Evolutionary conservation across 2,329 filamentous ascomycete species (phyloP).

Genomic region (Colletotrichum ledebouriae): DNA sequence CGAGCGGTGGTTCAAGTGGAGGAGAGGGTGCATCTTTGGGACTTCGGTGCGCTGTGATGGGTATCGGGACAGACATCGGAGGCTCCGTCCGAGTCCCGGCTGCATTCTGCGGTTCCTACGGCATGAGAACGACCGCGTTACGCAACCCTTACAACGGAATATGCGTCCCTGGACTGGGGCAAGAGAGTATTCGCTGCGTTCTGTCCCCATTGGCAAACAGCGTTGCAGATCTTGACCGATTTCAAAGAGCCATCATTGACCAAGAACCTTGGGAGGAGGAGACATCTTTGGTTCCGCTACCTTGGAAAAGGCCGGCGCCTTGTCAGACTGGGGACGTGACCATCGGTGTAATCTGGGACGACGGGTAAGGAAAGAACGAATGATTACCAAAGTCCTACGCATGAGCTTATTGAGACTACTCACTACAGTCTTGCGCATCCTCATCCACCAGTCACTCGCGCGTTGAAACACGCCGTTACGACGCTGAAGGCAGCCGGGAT

Average conservation of each 20-base stretch:
- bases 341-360: slow-evolving; percentile 45
- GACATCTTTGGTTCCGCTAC: slow-evolving; percentile 54
- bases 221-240: slow-evolving; percentile 53
- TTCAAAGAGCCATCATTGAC: slow-evolving; percentile 54
- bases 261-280: slow-evolving; percentile 58
- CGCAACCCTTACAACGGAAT: slow-evolving; percentile 49
- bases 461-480: slow-evolving; percentile 37
- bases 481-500: slow-evolving; percentile 44
- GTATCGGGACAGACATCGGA: slow-evolving; percentile 62
- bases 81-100: slow-evolving; percentile 60
- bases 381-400: no score
- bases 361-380: slow-evolving; percentile 40
- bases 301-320: slow-evolving; percentile 52
- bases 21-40: slow-evolving; percentile 58
- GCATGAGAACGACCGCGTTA: slow-evolving; percentile 55
- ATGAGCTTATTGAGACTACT: background rate
- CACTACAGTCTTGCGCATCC: slow-evolving; percentile 29
- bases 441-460: slow-evolving; percentile 46
- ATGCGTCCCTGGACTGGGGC: slow-evolving; percentile 48
- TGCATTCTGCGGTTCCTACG: slow-evolving; percentile 59
- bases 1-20: slow-evolving; percentile 58
- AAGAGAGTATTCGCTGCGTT: slow-evolving; percentile 53
- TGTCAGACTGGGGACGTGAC: slow-evolving; percentile 37
- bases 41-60: slow-evolving; percentile 56
- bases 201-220: slow-evolving; percentile 44